Conservation (phyloP, 805 yeast species). For the Maudiozyma serrabonitensis region DNA sequence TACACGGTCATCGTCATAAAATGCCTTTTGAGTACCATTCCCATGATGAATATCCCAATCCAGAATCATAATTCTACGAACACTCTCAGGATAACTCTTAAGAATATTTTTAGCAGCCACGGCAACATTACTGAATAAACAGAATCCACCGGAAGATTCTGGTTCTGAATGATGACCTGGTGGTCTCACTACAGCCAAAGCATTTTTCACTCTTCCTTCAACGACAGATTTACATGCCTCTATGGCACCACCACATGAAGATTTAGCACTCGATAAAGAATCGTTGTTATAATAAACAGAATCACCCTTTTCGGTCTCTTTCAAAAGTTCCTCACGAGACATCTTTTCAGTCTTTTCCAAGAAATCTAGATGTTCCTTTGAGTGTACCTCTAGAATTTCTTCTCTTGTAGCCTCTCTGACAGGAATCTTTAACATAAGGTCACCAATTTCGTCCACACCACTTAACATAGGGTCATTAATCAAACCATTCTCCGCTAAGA, state of each 20-base stretch:
- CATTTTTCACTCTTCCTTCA: slow-evolving; percentile 83
- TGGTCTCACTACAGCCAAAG: slow-evolving; percentile 92
- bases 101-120: slow-evolving; percentile 87
- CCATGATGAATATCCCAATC: slow-evolving; percentile 99
- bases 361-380: slow-evolving; percentile 66
- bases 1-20: slow-evolving; percentile 80
- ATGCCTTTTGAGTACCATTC: slow-evolving; percentile 93
- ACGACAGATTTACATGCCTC: slow-evolving; percentile 94
- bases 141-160: slow-evolving; percentile 92
- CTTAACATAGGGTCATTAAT: slow-evolving; percentile 69
- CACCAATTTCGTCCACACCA: slow-evolving; percentile 66
- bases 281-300: slow-evolving; percentile 93
- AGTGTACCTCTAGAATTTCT: slow-evolving; percentile 80
- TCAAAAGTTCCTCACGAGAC: slow-evolving; percentile 65
- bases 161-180: slow-evolving; percentile 99
- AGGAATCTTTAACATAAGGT: slow-evolving; percentile 79
- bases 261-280: slow-evolving; percentile 73
- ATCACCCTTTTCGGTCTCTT: slow-evolving; percentile 85
- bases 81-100: slow-evolving; percentile 78
- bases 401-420: slow-evolving; percentile 81
- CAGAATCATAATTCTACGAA: slow-evolving; percentile 67
- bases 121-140: slow-evolving; percentile 91
- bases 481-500: slow-evolving; percentile 87
- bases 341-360: slow-evolving; percentile 67
- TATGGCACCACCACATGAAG: slow-evolving; percentile 94